Conservation (phyloP, 1,284 basidiomycete genomes). For the Lentinula novae-zelandiae region DNA sequence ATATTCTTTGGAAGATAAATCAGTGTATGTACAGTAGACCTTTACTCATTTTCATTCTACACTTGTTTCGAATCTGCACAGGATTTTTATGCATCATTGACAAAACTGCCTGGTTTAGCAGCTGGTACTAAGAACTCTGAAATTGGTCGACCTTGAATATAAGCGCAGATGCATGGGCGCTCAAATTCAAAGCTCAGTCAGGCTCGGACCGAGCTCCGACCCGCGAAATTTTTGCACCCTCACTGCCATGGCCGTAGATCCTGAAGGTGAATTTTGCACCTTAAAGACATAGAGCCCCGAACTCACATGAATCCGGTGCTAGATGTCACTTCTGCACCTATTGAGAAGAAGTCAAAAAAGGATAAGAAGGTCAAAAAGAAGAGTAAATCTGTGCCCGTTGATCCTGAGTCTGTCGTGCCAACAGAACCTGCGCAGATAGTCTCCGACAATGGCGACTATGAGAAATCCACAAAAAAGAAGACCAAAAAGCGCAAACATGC, state of each 20-base stretch:
- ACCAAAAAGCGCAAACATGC: constrained; percentile 21
- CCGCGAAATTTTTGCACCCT: neutral
- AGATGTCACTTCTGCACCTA: neutral
- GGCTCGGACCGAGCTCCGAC: too few relatives aligned
- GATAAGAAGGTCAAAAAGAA: constrained; percentile 16
- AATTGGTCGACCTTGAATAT: too few relatives aligned
- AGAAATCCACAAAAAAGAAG: constrained; percentile 10
- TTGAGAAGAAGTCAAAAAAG: constrained; percentile 6
- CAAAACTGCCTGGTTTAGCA: too few relatives aligned
- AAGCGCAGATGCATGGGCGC: too few relatives aligned
- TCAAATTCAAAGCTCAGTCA: too few relatives aligned
- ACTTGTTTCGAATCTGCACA: too few relatives aligned
- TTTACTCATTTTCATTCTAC: too few relatives aligned
- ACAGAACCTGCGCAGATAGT: neutral
- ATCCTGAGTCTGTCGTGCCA: neutral
- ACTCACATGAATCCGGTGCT: neutral
- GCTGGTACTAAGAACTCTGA: too few relatives aligned
- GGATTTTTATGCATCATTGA: too few relatives aligned
- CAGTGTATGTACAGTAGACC: too few relatives aligned
- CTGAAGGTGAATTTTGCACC: neutral
- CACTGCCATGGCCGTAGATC: neutral
- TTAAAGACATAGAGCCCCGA: neutral
- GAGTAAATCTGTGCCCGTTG: constrained; percentile 3
- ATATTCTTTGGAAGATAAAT: too few relatives aligned
- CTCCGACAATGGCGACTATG: neutral